Evolutionary conservation across 768 basidiomycete species (phyloP).

Genomic region (Porphyrellus cyaneotinctus): DNA sequence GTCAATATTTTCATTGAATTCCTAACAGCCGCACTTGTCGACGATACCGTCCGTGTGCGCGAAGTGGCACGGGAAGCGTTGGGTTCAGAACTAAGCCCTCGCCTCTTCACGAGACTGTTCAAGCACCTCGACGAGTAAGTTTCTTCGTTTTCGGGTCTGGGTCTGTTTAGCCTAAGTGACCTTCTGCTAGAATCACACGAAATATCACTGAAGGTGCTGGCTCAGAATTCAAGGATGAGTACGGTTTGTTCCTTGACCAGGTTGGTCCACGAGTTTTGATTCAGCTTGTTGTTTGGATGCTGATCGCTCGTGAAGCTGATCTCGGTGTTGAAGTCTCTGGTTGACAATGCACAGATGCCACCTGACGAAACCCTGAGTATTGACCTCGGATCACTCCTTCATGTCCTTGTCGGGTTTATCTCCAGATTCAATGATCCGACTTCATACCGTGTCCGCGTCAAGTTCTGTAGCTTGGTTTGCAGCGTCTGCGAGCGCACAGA

Average conservation of each 20-base stretch:
- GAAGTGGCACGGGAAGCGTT: constrained; percentile 79
- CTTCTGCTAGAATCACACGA: constrained; percentile 43
- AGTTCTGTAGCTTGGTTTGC: constrained; percentile 72
- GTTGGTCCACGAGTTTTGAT: constrained; percentile 33
- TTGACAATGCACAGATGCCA: constrained; percentile 63
- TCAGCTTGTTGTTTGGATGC: background rate
- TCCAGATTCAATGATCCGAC: constrained; percentile 52
- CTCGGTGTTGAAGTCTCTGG: constrained; percentile 67
- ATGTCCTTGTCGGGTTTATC: constrained; percentile 61
- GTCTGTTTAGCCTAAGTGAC: background rate
- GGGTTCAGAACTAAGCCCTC: constrained; percentile 71
- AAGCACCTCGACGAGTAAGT: constrained; percentile 72
- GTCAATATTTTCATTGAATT: constrained; percentile 64
- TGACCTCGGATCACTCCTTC: constrained; percentile 58
- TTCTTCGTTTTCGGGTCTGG: background rate
- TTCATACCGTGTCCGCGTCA: constrained; percentile 63
- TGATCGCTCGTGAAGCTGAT: constrained; percentile 51
- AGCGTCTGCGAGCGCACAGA: constrained; percentile 61
- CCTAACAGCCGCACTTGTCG: constrained; percentile 64
- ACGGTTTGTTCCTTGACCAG: constrained; percentile 66
- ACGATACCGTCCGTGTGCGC: constrained; percentile 62
- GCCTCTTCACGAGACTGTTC: constrained; percentile 63
- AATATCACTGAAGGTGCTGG: constrained; percentile 46
- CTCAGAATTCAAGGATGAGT: constrained; percentile 37
- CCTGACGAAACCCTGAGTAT: constrained; percentile 59